Evolutionary conservation across 345 rosid genomes (phyloP).

Genomic region (Syzygium oleosum): DNA sequence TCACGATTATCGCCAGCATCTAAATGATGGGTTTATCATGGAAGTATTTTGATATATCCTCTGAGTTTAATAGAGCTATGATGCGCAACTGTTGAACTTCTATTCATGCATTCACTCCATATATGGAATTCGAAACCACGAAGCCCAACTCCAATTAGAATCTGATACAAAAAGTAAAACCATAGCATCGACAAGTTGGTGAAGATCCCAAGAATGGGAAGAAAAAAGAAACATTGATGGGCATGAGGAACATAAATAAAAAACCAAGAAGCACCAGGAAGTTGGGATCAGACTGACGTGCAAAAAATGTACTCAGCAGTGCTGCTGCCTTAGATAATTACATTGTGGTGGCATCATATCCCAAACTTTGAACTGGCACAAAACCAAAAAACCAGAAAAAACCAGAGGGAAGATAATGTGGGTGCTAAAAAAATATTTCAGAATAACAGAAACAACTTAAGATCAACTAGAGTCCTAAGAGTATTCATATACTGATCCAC

Average conservation of each 20-base stretch:
- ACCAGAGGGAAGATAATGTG: background rate
- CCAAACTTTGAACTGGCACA: conserved; percentile 3
- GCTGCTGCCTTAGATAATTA: conserved; percentile 28
- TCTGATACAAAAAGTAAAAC: background rate
- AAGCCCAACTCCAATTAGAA: background rate
- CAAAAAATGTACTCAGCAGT: conserved; percentile 41
- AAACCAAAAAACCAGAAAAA: background rate
- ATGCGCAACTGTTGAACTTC: background rate
- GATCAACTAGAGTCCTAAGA: background rate
- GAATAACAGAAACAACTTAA: background rate
- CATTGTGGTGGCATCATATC: conserved; percentile 36
- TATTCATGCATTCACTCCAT: background rate
- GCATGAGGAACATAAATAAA: background rate
- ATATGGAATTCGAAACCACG: background rate
- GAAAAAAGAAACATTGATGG: background rate
- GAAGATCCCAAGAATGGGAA: background rate
- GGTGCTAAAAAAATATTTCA: background rate
- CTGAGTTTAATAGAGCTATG: background rate
- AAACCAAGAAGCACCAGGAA: background rate
- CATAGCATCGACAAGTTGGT: background rate
- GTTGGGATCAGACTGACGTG: conserved; percentile 64
- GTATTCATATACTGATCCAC: background rate
- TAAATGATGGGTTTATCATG: background rate
- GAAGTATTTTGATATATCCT: background rate
- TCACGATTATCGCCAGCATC: background rate